These are phyloP conservation scores for Chytridium lagenaria DNA, from an alignment of 371 early-diverging fungal genomes.

Conservation along the genomic window DNA sequence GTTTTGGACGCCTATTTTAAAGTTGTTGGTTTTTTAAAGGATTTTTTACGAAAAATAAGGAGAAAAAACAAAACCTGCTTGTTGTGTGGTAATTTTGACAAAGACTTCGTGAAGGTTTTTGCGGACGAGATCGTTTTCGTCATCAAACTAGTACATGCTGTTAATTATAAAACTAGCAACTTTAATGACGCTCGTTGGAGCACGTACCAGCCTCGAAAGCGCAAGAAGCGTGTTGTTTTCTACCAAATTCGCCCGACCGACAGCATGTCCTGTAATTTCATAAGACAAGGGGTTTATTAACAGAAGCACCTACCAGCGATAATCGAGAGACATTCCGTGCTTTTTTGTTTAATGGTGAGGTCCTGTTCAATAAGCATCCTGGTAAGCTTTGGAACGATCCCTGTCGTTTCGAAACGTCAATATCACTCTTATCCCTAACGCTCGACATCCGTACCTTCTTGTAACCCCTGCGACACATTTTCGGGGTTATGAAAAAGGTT, in stretches of 20 bases:
- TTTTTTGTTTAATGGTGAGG: constrained; percentile 49
- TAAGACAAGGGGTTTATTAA: background rate
- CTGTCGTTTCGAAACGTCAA: constrained; percentile 21
- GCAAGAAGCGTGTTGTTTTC: constrained; percentile 27
- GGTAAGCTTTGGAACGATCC: constrained; percentile 39
- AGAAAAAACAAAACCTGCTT: constrained; percentile 32
- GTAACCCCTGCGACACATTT: constrained; percentile 45
- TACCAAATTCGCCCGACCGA: constrained; percentile 47
- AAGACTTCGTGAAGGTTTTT: constrained; percentile 44
- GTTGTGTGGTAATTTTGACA: constrained; percentile 38
- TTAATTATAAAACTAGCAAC: background rate
- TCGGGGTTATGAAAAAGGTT: constrained; percentile 54
- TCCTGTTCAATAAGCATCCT: constrained; percentile 36
- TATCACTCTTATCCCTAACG: background rate
- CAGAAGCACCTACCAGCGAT: constrained; percentile 30
- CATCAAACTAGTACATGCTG: constrained; percentile 40
- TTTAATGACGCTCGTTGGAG: background rate
- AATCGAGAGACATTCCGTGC: constrained; percentile 48
- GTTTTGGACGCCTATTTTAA: constrained; percentile 37
- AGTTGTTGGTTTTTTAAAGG: background rate
- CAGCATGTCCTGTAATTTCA: constrained; percentile 41
- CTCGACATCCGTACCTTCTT: constrained; percentile 29
- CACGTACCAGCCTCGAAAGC: constrained; percentile 33
- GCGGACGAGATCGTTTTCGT: constrained; percentile 48
- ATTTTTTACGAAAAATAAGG: background rate